Evolutionary conservation across 345 rosid species (phyloP), one percentile per base, ranked within the genome.

Genomic region (Syzygium grande): DNA sequence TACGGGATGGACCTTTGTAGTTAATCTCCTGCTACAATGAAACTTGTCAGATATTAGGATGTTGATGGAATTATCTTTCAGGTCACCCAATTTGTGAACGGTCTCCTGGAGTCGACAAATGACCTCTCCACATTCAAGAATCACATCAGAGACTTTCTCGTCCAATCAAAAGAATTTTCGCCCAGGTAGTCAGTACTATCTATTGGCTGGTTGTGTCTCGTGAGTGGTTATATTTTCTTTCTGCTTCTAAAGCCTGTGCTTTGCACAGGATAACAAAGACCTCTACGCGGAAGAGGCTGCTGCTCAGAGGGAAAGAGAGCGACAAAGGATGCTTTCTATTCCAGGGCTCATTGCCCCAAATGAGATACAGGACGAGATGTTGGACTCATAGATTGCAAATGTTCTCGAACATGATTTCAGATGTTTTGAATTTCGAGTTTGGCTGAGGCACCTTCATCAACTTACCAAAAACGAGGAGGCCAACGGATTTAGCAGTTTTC

Each of bases 61-160:
- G 54, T 68, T 38, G 23, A 9, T 88, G 19, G 25, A 22, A 55
- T 29, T 34, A 12, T 49, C 29, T 84, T 89, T 88, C 94, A 98
- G 99, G 97, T 98, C 59, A 90, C 99, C 51, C 98, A 93, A 89
- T 97, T 98, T 90, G 99, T 98, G 87, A 92, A 91, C 88, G 97
- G 98, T 85, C 93, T 97, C 41, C 94, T 92, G 89, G 98, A 98
- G 89, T 96, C 98, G 3, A 95, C 94, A 89, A 95, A 91, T 89
- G 98, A 98, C 88, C 93, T 95, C 38, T 90, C 99, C 65, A 89
- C 91, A 23, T 98, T 98, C 84, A 98, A 98, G 92, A 90, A 94
- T 89, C 98, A 95, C 89, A 98, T 98, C 63, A 92, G 99, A 52
- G 99, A 98, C 91, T 98, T 98, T 90, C 98, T 98, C 84, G 98